These are phyloP conservation scores for Syzygium malaccense DNA, from an alignment of 441 rosid genomes.

Conservation along the genomic window DNA sequence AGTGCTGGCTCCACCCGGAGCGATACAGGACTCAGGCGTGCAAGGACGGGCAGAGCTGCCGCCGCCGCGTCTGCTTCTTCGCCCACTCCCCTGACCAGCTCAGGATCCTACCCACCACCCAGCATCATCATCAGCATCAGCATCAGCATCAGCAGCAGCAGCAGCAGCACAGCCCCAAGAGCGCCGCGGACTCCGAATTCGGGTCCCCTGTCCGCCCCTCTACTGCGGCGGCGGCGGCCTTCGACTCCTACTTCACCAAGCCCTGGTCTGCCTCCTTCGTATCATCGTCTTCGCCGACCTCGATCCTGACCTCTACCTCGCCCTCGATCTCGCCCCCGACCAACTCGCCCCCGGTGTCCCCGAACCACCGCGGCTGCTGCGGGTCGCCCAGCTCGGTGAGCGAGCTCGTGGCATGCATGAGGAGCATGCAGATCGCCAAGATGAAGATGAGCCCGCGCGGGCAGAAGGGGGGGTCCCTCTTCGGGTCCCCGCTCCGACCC, in stretches of 20 bases:
- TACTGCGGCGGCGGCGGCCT: background rate
- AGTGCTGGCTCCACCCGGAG: slow-evolving; percentile 17
- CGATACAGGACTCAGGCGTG: slow-evolving; percentile 13
- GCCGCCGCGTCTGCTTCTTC: slow-evolving; percentile 10
- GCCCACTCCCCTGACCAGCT: slow-evolving; percentile 11
- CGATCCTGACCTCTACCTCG: slow-evolving; percentile 3
- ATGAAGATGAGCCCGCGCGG: slow-evolving; percentile 3
- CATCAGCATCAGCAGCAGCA: background rate
- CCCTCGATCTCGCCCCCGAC: slow-evolving; percentile 10
- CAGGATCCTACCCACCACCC: background rate
- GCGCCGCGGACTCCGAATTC: background rate
- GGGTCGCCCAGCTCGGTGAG: background rate
- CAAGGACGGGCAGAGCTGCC: slow-evolving; percentile 12
- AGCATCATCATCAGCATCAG: background rate
- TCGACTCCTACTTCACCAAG: slow-evolving; percentile 7
- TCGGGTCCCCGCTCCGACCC: background rate
- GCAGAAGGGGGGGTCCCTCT: background rate
- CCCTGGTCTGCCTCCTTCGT: background rate
- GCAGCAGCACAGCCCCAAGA: slow-evolving; percentile 1
- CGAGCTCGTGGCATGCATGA: slow-evolving; percentile 6
- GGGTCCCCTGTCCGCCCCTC: background rate
- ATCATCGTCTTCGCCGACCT: slow-evolving; percentile 2
- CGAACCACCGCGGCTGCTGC: background rate
- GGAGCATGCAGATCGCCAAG: slow-evolving; percentile 2
- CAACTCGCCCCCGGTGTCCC: slow-evolving; percentile 12